Percentiles rank a stretch among this genome's conserved stretches.
Evolutionary conservation across 495 filamentous ascomycete genomes (phyloP).

Genomic region (Hyphodiscus hymeniophilus): DNA sequence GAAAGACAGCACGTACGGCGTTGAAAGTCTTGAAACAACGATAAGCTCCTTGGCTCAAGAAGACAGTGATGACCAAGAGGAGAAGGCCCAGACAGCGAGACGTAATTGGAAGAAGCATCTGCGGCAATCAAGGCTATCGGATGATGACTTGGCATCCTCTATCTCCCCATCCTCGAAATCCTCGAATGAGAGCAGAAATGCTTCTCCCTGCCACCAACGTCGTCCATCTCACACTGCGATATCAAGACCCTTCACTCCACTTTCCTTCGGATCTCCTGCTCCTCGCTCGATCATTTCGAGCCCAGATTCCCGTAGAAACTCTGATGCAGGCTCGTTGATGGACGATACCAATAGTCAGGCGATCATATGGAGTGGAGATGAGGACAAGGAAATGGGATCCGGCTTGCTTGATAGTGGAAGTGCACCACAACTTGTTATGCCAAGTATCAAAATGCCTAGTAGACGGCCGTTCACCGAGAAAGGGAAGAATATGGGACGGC

Average conservation of each 20-base stretch:
- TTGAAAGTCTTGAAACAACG: slow-evolving; percentile 55
- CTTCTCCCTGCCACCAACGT: slow-evolving; percentile 24
- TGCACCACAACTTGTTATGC: slow-evolving; percentile 92
- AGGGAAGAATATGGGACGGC: slow-evolving; percentile 73
- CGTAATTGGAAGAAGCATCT: slow-evolving; percentile 23
- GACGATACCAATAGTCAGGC: slow-evolving; percentile 46
- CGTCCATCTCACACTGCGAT: slow-evolving; percentile 25
- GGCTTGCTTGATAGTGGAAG: slow-evolving; percentile 42
- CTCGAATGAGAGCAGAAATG: slow-evolving; percentile 14
- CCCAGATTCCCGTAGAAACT: slow-evolving; percentile 43
- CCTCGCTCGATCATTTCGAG: slow-evolving; percentile 38
- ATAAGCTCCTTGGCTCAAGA: slow-evolving; percentile 27
- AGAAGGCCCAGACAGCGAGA: slow-evolving; percentile 21
- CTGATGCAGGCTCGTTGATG: slow-evolving; percentile 35
- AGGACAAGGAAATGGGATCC: slow-evolving; percentile 27
- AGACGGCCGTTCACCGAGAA: slow-evolving; percentile 84
- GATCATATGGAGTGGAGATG: slow-evolving; percentile 38
- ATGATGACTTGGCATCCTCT: slow-evolving; percentile 22
- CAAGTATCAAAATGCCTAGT: slow-evolving; percentile 90
- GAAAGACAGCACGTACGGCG: slow-evolving; percentile 47
- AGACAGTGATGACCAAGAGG: slow-evolving; percentile 30
- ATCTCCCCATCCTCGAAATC: slow-evolving; percentile 21
- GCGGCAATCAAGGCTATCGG: slow-evolving; percentile 4
- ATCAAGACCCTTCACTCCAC: slow-evolving; percentile 49
- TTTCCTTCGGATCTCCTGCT: slow-evolving; percentile 39